phyloP scores from a whole-genome alignment of 768 basidiomycete genomes.

The Ramaria rubella region DNA sequence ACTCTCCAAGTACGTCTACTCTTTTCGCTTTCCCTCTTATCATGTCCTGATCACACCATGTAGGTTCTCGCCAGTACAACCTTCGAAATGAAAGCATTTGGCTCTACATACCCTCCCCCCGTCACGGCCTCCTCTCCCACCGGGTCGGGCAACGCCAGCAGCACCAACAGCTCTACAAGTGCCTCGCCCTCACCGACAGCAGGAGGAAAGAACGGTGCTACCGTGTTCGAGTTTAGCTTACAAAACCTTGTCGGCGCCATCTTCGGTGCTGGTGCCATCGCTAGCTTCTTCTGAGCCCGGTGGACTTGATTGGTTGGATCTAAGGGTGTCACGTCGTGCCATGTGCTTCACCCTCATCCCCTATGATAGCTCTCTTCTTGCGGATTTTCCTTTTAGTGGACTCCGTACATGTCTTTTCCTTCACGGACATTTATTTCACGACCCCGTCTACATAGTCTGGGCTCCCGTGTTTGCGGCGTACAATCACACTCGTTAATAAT shows the following conservation, averaged over 20 bases:
- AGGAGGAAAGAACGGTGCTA: not conserved
- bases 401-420: not conserved
- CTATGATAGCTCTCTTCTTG: not conserved
- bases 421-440: not conserved
- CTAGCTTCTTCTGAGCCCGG: not conserved
- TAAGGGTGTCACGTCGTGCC: too few species aligned
- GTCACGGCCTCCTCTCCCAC: not conserved
- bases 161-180: not conserved
- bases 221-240: not conserved
- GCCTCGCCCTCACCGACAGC: not conserved
- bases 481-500: not conserved
- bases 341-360: not conserved
- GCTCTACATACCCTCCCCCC: constrained; percentile 2
- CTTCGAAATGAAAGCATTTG: constrained; percentile 3
- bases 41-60: not conserved
- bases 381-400: not conserved
- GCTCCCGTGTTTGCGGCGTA: not conserved
- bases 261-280: not conserved
- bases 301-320: too few species aligned
- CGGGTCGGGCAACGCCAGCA: not conserved
- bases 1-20: not conserved
- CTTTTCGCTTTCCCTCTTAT: not conserved
- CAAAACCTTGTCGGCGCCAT: not conserved
- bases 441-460: too few species aligned
- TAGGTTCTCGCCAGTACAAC: not conserved